These are phyloP conservation scores for Lactarius quietus DNA, from an alignment of 768 basidiomycete genomes.

Conservation along the genomic window DNA sequence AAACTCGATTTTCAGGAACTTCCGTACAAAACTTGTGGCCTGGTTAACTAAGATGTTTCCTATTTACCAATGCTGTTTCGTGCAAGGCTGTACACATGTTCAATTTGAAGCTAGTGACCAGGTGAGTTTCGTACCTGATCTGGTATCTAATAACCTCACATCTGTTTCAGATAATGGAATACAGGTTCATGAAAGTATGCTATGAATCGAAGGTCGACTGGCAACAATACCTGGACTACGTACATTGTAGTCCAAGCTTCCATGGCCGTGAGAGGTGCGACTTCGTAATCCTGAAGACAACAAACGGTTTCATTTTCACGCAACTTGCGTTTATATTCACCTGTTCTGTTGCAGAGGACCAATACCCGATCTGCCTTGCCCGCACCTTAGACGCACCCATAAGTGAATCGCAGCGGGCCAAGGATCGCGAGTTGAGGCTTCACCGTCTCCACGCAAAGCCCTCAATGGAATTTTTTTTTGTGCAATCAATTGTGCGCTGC, in stretches of 20 bases:
- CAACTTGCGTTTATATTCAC: conserved; percentile 30
- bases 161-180: too few relatives aligned
- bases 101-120: too few relatives aligned
- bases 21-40: too few relatives aligned
- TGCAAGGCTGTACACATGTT: too few relatives aligned
- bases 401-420: conserved; percentile 7
- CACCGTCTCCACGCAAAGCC: too few relatives aligned
- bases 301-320: conserved; percentile 25
- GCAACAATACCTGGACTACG: conserved; percentile 17
- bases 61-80: too few relatives aligned
- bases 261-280: conserved; percentile 25
- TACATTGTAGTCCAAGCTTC: conserved; percentile 27
- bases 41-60: too few relatives aligned
- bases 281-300: conserved; percentile 30
- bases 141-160: too few relatives aligned
- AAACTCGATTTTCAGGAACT: too few relatives aligned
- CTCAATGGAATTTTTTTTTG: neutral
- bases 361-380: neutral
- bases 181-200: too few relatives aligned
- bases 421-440: conserved; percentile 30
- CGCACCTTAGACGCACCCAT: too few relatives aligned
- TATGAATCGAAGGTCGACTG: conserved; percentile 9
- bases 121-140: too few relatives aligned
- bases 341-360: conserved; percentile 14
- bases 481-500: conserved; percentile 33